Evolutionary conservation across 2,329 filamentous ascomycete genomes (phyloP).

Genomic region (Botrytis elliptica): DNA sequence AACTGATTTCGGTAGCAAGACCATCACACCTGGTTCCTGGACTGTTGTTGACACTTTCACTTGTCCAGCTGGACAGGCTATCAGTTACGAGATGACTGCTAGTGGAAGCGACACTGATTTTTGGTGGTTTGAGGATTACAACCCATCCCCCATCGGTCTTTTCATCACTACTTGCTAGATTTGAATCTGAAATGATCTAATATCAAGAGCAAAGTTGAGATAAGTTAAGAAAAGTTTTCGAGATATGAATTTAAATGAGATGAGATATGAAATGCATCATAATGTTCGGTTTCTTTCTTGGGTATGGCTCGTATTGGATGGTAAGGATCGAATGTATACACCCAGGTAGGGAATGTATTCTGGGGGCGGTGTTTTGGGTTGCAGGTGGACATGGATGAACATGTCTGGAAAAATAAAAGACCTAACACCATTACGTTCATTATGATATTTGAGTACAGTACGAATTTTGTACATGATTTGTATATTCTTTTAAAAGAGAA

Average conservation of each 20-base stretch:
- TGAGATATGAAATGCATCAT: background rate
- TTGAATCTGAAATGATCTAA: background rate
- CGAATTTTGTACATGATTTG: background rate
- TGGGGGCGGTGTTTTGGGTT: background rate
- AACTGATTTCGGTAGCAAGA: slow-evolving; percentile 45
- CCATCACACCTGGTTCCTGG: slow-evolving; percentile 52
- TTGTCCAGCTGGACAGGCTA: slow-evolving; percentile 53
- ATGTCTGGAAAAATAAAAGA: background rate
- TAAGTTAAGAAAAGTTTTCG: background rate
- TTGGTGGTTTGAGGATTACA: slow-evolving; percentile 64
- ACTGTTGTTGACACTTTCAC: slow-evolving; percentile 53
- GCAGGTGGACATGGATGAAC: background rate
- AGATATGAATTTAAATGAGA: background rate
- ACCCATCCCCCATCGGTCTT: slow-evolving; percentile 47
- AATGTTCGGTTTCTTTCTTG: background rate
- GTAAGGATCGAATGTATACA: background rate
- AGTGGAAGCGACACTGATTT: slow-evolving; percentile 50
- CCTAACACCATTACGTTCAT: slow-evolving; percentile 1
- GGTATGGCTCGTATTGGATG: background rate
- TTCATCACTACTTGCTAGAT: slow-evolving; percentile 37
- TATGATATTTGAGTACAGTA: background rate
- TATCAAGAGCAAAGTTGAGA: background rate
- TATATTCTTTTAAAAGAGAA: background rate
- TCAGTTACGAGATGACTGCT: slow-evolving; percentile 50
- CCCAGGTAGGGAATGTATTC: background rate